Evolutionary conservation across 2,329 filamentous ascomycete species (phyloP), one percentile per base, ranked within the genome.

Genomic region (Colletotrichum echinochloae): DNA sequence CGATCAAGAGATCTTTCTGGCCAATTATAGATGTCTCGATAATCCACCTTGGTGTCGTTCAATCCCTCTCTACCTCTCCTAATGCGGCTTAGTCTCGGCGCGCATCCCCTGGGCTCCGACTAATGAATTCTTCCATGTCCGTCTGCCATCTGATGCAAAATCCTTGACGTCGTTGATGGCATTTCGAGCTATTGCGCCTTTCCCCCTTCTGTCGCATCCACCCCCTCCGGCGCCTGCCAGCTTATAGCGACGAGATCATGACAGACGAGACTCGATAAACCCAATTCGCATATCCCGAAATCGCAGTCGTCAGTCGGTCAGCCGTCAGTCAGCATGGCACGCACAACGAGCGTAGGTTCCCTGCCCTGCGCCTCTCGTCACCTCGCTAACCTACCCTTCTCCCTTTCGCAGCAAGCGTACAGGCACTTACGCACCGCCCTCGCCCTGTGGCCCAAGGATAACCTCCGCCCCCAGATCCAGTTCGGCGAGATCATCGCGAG

Each of bases 391-490:
- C 54, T 18, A 1, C 3, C 41, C 48, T 28, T 41, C 14, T 48
- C 23, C 20, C 52, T 33, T 55, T 16, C 11, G 41, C 72, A 87
- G 85, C 78, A 81, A 75, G 81, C 80, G 46, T 81, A 82, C 72
- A 81, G 80, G 74, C 84, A 85, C 74, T 83, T 87, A 79, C 81
- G 85, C 54, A 83, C 84, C 64, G 83, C 84, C 35, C 81, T 89
- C 65, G 81, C 85, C 67, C 84, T 84, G 73, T 92, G 90, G 90
- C 90, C 90, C 55, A 86, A 87, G 75, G 90, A 92, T 76, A 82
- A 83, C 68, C 83, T 92, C 54, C 88, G 90, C 0, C 90, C 90
- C 9, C 85, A 90, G 68, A 84, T 87, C 77, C 89, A 91, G 78
- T 85, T 92, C 74, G 88, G 88, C 75, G 84, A 88, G 73, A 83